Percentiles rank a stretch among this genome's conserved stretches.
Evolutionary conservation across 2,329 filamentous ascomycete genomes (phyloP).

Genomic region (Cordyceps cateniannulata): DNA sequence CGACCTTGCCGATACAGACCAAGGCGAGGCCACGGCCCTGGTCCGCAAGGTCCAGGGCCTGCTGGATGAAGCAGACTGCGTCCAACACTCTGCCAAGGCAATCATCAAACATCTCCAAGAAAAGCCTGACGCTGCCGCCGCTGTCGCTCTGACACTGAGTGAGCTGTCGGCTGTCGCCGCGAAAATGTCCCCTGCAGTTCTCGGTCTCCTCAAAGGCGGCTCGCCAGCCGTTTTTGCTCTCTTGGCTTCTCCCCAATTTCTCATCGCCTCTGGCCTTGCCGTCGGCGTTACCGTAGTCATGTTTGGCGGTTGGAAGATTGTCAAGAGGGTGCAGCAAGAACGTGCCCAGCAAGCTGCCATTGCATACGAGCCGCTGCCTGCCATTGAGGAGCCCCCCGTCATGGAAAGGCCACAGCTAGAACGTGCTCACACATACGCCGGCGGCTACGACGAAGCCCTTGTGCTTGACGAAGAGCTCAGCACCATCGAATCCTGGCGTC

Average conservation of each 20-base stretch:
- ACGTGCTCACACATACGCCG: conserved; percentile 24
- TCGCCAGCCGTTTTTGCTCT: conserved; percentile 84
- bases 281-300: conserved; percentile 93
- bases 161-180: conserved; percentile 78
- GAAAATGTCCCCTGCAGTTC: conserved; percentile 78
- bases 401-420: conserved; percentile 8
- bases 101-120: conserved; percentile 71
- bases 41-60: conserved; percentile 70
- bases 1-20: conserved; percentile 47
- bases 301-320: conserved; percentile 94
- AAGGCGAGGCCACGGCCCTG: conserved; percentile 44
- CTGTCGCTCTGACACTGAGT: conserved; percentile 84
- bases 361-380: conserved; percentile 19
- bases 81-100: conserved; percentile 75
- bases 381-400: conserved; percentile 11
- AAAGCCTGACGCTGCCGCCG: conserved; percentile 80
- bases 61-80: conserved; percentile 79
- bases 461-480: conserved; percentile 52
- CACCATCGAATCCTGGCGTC: conserved; percentile 51
- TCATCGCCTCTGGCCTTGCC: conserved; percentile 83
- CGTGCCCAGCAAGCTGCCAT: conserved; percentile 25
- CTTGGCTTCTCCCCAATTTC: conserved; percentile 83
- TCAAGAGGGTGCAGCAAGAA: conserved; percentile 67
- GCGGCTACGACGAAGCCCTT: conserved; percentile 47
- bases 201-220: conserved; percentile 68